These are phyloP conservation scores for Neopestalotiopsis sp. DNA, from an alignment of 2,329 filamentous ascomycete genomes.

Conservation along the genomic window DNA sequence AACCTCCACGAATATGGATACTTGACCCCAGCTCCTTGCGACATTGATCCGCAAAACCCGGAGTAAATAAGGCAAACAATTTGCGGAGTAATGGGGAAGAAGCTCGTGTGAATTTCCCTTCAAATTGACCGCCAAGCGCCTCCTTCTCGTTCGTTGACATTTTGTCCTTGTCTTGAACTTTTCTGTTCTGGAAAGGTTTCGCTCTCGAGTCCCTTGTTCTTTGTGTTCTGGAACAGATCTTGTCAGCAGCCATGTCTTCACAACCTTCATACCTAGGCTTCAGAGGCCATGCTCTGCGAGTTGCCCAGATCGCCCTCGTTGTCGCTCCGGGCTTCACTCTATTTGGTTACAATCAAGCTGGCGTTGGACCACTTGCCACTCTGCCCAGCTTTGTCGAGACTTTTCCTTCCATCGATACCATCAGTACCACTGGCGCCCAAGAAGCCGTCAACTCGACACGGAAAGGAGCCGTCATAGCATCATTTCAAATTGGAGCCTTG, in stretches of 20 bases:
- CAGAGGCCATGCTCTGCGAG: slow-evolving; percentile 41
- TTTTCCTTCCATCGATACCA: slow-evolving; percentile 45
- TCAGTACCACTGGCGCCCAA: slow-evolving; percentile 34
- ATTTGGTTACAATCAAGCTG: slow-evolving; percentile 48
- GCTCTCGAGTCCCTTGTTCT: not conserved
- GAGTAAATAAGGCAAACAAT: not conserved
- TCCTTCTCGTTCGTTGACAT: not conserved
- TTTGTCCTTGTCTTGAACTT: not conserved
- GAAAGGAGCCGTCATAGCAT: slow-evolving; percentile 43
- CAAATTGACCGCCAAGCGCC: not conserved
- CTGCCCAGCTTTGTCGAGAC: slow-evolving; percentile 39
- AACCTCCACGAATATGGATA: slow-evolving; percentile 3
- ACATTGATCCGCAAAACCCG: not conserved
- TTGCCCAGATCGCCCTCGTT: slow-evolving; percentile 46
- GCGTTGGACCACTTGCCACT: slow-evolving; percentile 43
- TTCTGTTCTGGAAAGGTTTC: not conserved
- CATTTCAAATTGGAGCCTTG: slow-evolving; percentile 44
- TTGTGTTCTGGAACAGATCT: not conserved
- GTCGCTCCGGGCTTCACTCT: slow-evolving; percentile 49
- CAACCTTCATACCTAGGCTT: slow-evolving; percentile 34
- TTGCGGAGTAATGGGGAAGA: not conserved
- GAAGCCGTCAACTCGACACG: slow-evolving; percentile 40
- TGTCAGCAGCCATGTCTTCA: not conserved
- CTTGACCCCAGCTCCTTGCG: not conserved
- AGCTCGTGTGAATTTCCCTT: not conserved